phyloP scores from a whole-genome alignment of 1,284 basidiomycete genomes.

The Paramarasmius palmivorus region DNA sequence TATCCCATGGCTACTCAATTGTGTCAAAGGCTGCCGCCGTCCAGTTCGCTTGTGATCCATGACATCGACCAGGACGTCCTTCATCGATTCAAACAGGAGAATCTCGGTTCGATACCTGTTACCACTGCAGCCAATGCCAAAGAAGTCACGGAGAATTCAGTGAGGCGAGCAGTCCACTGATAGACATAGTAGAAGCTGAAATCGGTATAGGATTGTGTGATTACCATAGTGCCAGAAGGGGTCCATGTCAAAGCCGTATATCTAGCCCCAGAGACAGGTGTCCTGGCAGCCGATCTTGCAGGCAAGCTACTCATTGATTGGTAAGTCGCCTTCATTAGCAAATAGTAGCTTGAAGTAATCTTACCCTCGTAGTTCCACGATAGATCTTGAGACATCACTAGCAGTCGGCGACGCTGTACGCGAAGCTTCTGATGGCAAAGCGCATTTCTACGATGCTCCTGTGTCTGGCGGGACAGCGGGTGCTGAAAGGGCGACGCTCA shows the following conservation, averaged over 20 bases:
- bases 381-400: slow-evolving; percentile 35
- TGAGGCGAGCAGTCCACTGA: slow-evolving; percentile 19
- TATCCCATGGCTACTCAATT: slow-evolving; percentile 40
- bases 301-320: slow-evolving; percentile 41
- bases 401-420: slow-evolving; percentile 29
- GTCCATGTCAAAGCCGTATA: slow-evolving; percentile 37
- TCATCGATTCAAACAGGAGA: slow-evolving; percentile 26
- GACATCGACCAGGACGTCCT: slow-evolving; percentile 30
- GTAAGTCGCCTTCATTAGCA: slow-evolving; percentile 17
- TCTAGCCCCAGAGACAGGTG: slow-evolving; percentile 29
- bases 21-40: slow-evolving; percentile 26
- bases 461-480: slow-evolving; percentile 41
- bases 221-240: slow-evolving; percentile 42
- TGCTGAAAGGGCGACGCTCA: slow-evolving; percentile 35
- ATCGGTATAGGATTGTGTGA: slow-evolving; percentile 31
- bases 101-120: slow-evolving; percentile 20
- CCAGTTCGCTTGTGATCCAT: slow-evolving; percentile 30
- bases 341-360: not conserved
- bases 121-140: slow-evolving; percentile 25
- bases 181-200: not conserved
- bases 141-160: slow-evolving; percentile 36
- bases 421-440: slow-evolving; percentile 17
- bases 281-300: slow-evolving; percentile 32
- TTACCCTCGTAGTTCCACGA: slow-evolving; percentile 35
- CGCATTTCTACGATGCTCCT: slow-evolving; percentile 36